Evolutionary conservation across 192 early-diverging fungal genomes (phyloP).

Genomic region (Coemansia sp.): DNA sequence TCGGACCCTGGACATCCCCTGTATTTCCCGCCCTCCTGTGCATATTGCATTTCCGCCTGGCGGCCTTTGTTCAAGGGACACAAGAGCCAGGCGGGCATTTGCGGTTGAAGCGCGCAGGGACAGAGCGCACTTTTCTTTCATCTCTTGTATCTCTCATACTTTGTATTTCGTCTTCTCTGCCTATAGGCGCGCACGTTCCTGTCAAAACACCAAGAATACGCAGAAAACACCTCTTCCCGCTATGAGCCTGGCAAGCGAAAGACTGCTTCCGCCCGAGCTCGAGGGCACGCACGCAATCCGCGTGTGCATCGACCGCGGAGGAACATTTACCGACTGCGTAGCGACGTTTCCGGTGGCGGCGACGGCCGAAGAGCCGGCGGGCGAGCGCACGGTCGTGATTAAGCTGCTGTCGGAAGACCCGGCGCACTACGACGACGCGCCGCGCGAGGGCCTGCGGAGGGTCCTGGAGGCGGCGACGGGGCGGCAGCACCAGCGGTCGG

Average conservation of each 20-base stretch:
- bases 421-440: constrained; percentile 84
- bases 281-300: constrained; percentile 25
- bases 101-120: too few species aligned
- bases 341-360: constrained; percentile 62
- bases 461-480: constrained; percentile 81
- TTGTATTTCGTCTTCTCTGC: too few species aligned
- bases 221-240: not conserved
- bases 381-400: constrained; percentile 65
- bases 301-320: constrained; percentile 86
- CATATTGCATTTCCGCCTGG: too few species aligned
- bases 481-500: constrained; percentile 59
- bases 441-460: constrained; percentile 88
- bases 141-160: too few species aligned
- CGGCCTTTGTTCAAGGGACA: too few species aligned
- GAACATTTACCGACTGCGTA: constrained; percentile 96
- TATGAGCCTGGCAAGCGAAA: not conserved
- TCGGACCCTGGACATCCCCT: too few species aligned
- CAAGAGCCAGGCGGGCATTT: too few species aligned
- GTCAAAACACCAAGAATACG: too few species aligned
- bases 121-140: too few species aligned
- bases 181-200: too few species aligned
- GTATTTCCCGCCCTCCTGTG: too few species aligned
- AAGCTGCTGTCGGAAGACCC: constrained; percentile 94
- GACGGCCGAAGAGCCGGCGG: constrained; percentile 27
- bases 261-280: constrained; percentile 9